Conservation (phyloP, 2,329 filamentous ascomycete genomes). For the Akanthomyces lecanii region DNA sequence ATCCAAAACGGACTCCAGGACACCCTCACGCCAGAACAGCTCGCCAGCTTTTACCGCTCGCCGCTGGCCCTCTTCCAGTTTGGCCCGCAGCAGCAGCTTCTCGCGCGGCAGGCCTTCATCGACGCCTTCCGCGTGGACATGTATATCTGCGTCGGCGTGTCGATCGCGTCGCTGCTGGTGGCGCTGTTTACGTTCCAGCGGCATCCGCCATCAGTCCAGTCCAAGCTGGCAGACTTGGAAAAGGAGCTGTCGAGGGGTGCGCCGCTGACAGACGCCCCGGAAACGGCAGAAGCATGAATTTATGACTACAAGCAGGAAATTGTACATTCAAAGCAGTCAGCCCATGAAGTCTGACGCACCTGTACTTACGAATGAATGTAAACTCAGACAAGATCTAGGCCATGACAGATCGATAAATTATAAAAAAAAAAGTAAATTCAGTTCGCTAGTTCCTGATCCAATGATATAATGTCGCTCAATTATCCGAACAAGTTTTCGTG, state of each 20-base stretch:
- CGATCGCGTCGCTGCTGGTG: conserved; percentile 16
- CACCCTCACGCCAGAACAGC: conserved; percentile 18
- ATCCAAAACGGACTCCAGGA: conserved; percentile 19
- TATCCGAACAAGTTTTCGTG: not conserved
- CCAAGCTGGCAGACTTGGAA: conserved; percentile 25
- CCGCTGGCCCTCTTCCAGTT: conserved; percentile 20
- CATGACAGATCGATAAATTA: not conserved
- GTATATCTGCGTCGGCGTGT: conserved; percentile 22
- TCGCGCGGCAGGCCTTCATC: conserved; percentile 20
- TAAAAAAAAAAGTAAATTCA: not conserved
- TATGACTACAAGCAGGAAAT: not conserved
- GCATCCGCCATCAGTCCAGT: conserved; percentile 22
- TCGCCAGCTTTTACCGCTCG: conserved; percentile 21
- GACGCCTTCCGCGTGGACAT: conserved; percentile 22
- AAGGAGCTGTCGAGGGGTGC: conserved; percentile 15
- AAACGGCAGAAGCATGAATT: not conserved
- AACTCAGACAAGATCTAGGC: not conserved
- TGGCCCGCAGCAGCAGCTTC: conserved; percentile 16
- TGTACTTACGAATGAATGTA: not conserved
- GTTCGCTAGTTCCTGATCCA: conserved; percentile 12
- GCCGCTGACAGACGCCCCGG: not conserved
- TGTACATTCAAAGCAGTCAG: not conserved
- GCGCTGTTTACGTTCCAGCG: conserved; percentile 22
- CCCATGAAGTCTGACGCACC: not conserved
- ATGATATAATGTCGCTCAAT: not conserved